Evolutionary conservation across 257 asterid species (phyloP), one percentile per base, ranked within the genome.

Genomic region (Forsythia suspensa): DNA sequence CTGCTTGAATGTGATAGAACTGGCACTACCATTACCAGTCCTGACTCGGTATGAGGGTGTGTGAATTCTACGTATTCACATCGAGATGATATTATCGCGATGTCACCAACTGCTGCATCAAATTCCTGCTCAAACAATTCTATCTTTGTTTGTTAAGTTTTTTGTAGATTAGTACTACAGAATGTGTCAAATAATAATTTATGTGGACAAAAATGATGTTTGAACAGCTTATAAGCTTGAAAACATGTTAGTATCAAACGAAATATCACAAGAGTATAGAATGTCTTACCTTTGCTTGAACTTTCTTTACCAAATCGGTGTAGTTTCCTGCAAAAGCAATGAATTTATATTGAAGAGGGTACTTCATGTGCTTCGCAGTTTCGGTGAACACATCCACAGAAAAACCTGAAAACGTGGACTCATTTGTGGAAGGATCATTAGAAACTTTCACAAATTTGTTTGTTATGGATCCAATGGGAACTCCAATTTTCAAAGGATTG

Each of bases 41-140:
- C 90, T n/a, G 90, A 72, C 68, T 85, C 87, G 0, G 89, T 83
- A 76, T 83, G 80, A 21, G 92, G 74, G 16, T 82, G 89, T 2
- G 88, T 84, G 79, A 88, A 88, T 20, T 88, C 92, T 38, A 79
- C 92, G 41, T 52, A 18, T 10, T 75, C 73, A 11, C 44, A 86
- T 80, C 88, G 72, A 0, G 13, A 46, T 3, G 90, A 75, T 6
- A 80, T 42, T 73, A 86, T 81, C 0, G 86, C 79, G 15, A 85
- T 84, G 69, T 89, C 90, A 0, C 89, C 92, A 18, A 86, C 83
- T 2, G 82, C 90, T 3, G 89, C 90, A 81, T 86, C 88, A 70
- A 81, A 83, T 29, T 76, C 44, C 89, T 88, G 78, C 38, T 48
- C 57, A 48, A 48, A 48, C 57, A 15, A 48, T 48, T 40, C 42